Conservation (phyloP, 2,329 filamentous ascomycete genomes). For the Pseudogymnoascus sp. region DNA sequence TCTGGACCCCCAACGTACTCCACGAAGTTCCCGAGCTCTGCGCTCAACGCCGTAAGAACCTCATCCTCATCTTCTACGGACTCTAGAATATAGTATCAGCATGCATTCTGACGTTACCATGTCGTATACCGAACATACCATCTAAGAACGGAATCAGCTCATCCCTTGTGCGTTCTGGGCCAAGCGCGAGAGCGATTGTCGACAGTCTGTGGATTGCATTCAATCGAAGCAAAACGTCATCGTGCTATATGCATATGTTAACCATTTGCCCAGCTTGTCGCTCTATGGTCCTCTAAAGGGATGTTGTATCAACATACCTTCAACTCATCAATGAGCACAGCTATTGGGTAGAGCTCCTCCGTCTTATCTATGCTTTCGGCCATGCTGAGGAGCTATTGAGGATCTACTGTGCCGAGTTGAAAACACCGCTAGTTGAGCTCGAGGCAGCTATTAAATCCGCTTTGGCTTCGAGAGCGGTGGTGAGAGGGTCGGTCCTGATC, state of each 20-base stretch:
- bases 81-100: slow-evolving; percentile 50
- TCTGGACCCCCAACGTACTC: slow-evolving; percentile 95
- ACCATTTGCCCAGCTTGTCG: slow-evolving; percentile 20
- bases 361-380: slow-evolving; percentile 81
- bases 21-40: slow-evolving; percentile 92
- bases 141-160: slow-evolving; percentile 99
- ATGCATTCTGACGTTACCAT: slow-evolving; percentile 1
- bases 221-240: slow-evolving; percentile 93
- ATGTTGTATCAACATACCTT: slow-evolving; percentile 57
- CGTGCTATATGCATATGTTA: slow-evolving; percentile 57
- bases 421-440: slow-evolving; percentile 6
- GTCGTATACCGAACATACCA: slow-evolving; percentile 52
- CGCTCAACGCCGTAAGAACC: slow-evolving; percentile 91
- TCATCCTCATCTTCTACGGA: slow-evolving; percentile 99
- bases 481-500: slow-evolving; percentile 5
- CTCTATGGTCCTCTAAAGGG: slow-evolving; percentile 10
- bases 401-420: slow-evolving; percentile 4
- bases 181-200: slow-evolving; percentile 92
- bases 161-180: slow-evolving; percentile 91
- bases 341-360: slow-evolving; percentile 99
- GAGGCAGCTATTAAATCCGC: slow-evolving; percentile 2
- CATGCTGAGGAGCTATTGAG: slow-evolving; percentile 50
- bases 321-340: slow-evolving; percentile 97
- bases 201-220: slow-evolving; percentile 98
- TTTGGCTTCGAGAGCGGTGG: slow-evolving; percentile 1